Evolutionary conservation across 1,284 basidiomycete genomes (phyloP).

Genomic region (Ustilago sp.): DNA sequence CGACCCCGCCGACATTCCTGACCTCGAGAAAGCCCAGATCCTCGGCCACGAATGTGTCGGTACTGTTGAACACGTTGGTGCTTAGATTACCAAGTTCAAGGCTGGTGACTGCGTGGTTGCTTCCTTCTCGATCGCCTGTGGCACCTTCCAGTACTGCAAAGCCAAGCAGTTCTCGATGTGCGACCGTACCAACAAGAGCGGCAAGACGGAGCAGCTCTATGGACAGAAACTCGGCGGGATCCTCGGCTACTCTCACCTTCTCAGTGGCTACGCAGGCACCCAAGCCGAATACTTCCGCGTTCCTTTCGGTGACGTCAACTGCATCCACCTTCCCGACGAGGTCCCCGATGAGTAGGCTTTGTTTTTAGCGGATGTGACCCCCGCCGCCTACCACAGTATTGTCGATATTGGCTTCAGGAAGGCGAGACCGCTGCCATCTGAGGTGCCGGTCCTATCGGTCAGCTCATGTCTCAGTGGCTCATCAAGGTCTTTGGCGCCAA

Average conservation of each 20-base stretch:
- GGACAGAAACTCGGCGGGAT: conserved; percentile 70
- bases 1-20: conserved; percentile 76
- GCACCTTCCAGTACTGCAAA: conserved; percentile 80
- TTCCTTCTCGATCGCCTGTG: conserved; percentile 83
- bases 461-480: conserved; percentile 76
- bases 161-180: conserved; percentile 80
- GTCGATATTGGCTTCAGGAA: conserved; percentile 77
- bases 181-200: conserved; percentile 78
- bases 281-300: conserved; percentile 75
- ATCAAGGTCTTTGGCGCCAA: conserved; percentile 77
- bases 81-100: conserved; percentile 48
- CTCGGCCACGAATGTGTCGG: conserved; percentile 65
- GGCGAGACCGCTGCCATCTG: conserved; percentile 79
- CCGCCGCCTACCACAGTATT: conserved; percentile 80
- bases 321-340: conserved; percentile 76
- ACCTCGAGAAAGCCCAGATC: conserved; percentile 78
- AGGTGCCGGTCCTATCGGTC: conserved; percentile 76
- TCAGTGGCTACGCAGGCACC: conserved; percentile 80
- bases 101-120: conserved; percentile 71
- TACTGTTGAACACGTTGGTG: conserved; percentile 58
- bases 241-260: conserved; percentile 76
- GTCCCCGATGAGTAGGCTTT: conserved; percentile 70
- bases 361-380: conserved; percentile 79
- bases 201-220: conserved; percentile 77
- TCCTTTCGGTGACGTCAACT: conserved; percentile 79